phyloP scores from a whole-genome alignment of 2,329 filamentous ascomycete genomes.

The Fusarium hainanense region DNA sequence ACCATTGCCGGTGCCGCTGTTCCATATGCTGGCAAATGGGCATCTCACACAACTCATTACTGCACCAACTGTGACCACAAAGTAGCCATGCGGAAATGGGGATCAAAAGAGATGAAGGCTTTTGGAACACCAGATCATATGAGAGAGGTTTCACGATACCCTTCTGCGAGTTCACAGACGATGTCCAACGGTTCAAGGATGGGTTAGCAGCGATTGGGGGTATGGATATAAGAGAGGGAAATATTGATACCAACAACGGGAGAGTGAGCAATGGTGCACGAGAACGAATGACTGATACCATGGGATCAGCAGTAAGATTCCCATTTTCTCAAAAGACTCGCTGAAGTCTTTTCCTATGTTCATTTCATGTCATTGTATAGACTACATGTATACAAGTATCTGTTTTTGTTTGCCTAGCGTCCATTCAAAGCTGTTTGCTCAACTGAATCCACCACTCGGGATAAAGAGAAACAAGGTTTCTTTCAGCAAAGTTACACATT shows the following conservation, averaged over 20 bases:
- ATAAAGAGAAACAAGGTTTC: neutral
- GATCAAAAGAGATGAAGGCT: slow-evolving; percentile 21
- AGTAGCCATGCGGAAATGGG: slow-evolving; percentile 31
- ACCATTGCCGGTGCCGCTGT: slow-evolving; percentile 37
- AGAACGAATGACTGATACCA: neutral
- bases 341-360: neutral
- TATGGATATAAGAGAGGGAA: too few species aligned
- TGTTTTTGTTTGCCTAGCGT: neutral
- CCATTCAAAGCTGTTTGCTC: neutral
- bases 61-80: slow-evolving; percentile 41
- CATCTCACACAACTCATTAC: slow-evolving; percentile 34
- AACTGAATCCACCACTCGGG: too few species aligned
- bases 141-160: slow-evolving; percentile 34
- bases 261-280: neutral
- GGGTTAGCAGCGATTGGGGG: neutral
- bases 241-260: neutral
- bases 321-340: too few species aligned
- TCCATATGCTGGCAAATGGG: slow-evolving; percentile 38
- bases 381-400: neutral
- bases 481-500: neutral
- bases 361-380: too few species aligned
- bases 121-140: slow-evolving; percentile 41
- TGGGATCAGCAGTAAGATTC: neutral
- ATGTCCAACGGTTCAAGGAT: neutral
- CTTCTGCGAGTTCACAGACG: neutral